Percentiles rank a stretch among this genome's conserved stretches.
Evolutionary conservation across 1,284 basidiomycete genomes (phyloP).

Genomic region (Heterobasidion irregulare): DNA sequence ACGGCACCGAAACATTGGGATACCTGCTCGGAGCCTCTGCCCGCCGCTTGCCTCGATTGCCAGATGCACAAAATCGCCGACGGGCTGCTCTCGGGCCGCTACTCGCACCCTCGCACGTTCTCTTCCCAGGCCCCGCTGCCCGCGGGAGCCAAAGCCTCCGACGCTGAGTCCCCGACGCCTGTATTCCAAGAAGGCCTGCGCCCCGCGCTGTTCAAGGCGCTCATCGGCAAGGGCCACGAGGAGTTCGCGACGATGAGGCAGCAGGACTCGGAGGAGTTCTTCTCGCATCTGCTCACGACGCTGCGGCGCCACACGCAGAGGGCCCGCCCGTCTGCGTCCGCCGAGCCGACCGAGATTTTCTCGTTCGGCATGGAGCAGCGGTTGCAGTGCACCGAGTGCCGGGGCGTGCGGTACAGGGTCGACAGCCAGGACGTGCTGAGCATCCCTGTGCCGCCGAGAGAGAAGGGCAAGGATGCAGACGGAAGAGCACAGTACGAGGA

Average conservation of each 20-base stretch:
- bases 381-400: slow-evolving; percentile 77
- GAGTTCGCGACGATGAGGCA: slow-evolving; percentile 97
- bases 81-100: slow-evolving; percentile 88
- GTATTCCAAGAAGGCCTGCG: slow-evolving; percentile 85
- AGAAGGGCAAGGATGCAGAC: slow-evolving; percentile 44
- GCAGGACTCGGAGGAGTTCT: slow-evolving; percentile 96
- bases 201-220: slow-evolving; percentile 81
- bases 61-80: slow-evolving; percentile 93
- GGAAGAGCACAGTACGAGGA: slow-evolving; percentile 63
- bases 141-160: slow-evolving; percentile 24
- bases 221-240: slow-evolving; percentile 88
- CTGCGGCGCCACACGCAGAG: slow-evolving; percentile 63
- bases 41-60: slow-evolving; percentile 87
- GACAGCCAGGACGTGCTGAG: slow-evolving; percentile 77
- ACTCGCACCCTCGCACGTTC: slow-evolving; percentile 56
- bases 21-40: slow-evolving; percentile 61
- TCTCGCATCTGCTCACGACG: slow-evolving; percentile 71
- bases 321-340: slow-evolving; percentile 14
- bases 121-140: slow-evolving; percentile 21
- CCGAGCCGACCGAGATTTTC: slow-evolving; percentile 72
- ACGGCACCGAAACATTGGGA: slow-evolving; percentile 50
- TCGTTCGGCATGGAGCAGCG: slow-evolving; percentile 82
- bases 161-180: slow-evolving; percentile 33
- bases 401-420: slow-evolving; percentile 82
- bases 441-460: slow-evolving; percentile 68